Evolutionary conservation across 352 stramenopile species (phyloP).

Genomic region (Globisporangium paroecandrum): DNA sequence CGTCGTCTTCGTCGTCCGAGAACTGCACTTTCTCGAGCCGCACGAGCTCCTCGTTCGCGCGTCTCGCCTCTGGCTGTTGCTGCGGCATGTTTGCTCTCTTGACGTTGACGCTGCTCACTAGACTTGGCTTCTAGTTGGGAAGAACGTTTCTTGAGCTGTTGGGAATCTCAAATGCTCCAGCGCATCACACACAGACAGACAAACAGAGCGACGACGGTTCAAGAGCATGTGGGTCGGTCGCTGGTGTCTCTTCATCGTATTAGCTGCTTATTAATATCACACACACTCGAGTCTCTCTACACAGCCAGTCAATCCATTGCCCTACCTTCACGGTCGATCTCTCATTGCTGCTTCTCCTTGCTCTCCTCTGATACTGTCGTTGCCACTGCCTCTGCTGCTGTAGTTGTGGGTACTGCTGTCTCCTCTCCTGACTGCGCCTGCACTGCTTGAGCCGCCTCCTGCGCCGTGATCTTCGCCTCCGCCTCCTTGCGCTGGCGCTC

Average conservation of each 20-base stretch:
- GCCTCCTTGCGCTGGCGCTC: slow-evolving; percentile 20
- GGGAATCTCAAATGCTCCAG: not conserved
- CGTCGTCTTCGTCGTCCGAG: slow-evolving; percentile 83
- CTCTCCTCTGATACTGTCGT: slow-evolving; percentile 3
- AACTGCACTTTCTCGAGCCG: slow-evolving; percentile 85
- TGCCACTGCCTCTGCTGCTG: not conserved
- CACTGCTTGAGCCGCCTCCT: not conserved
- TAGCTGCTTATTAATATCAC: slow-evolving; percentile 11
- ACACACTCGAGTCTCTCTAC: not conserved
- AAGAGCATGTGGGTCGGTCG: not conserved
- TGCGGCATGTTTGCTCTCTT: slow-evolving; percentile 17
- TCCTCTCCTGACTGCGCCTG: not conserved
- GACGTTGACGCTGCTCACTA: not conserved
- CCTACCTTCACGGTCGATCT: not conserved
- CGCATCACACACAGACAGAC: not conserved
- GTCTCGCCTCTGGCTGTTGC: slow-evolving; percentile 6
- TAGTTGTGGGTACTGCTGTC: not conserved
- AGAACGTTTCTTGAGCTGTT: not conserved
- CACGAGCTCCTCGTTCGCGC: slow-evolving; percentile 67
- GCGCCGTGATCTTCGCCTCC: not conserved
- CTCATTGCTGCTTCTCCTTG: slow-evolving; percentile 2
- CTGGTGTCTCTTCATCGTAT: not conserved
- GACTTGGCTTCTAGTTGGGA: too few species aligned
- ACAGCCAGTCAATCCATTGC: not conserved
- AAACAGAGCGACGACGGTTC: not conserved